Evolutionary conservation across 1,284 basidiomycete genomes (phyloP).

Genomic region (Tilletiaria anomala): DNA sequence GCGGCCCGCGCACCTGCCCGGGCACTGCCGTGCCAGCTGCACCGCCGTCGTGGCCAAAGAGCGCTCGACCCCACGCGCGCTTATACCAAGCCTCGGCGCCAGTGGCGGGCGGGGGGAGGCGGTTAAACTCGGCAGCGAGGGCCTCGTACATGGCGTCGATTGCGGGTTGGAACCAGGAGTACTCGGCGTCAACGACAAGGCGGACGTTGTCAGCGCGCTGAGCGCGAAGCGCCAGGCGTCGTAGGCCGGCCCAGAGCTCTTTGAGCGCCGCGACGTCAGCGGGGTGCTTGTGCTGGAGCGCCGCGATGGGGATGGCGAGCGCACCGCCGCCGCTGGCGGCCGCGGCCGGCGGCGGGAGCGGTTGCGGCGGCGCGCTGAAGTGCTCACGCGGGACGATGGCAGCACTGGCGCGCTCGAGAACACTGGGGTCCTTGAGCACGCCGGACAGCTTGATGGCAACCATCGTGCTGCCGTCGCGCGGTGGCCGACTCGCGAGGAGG

Average conservation of each 20-base stretch:
- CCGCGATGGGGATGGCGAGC: constrained; percentile 21
- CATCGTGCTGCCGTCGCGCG: background rate
- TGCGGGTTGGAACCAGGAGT: constrained; percentile 29
- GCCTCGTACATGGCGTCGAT: constrained; percentile 33
- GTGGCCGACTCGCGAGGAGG: too few species aligned
- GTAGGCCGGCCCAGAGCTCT: constrained; percentile 20
- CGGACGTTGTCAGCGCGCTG: constrained; percentile 20
- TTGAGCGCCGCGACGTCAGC: constrained; percentile 17
- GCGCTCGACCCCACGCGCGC: too few species aligned
- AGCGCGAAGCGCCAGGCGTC: constrained; percentile 14
- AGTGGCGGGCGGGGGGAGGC: too few species aligned
- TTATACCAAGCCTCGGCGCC: too few species aligned
- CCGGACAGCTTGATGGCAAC: constrained; percentile 33
- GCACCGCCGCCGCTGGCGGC: constrained; percentile 16
- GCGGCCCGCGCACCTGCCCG: too few species aligned
- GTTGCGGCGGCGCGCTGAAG: constrained; percentile 22
- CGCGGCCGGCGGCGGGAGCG: constrained; percentile 14
- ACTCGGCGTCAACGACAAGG: constrained; percentile 27
- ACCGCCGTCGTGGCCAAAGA: too few species aligned
- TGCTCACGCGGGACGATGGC: constrained; percentile 24
- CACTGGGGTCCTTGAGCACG: constrained; percentile 17
- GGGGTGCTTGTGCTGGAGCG: too few species aligned
- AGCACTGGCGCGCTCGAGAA: constrained; percentile 21
- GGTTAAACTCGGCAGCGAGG: constrained; percentile 26
- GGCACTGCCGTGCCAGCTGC: too few species aligned